Conservation (phyloP, 306 rosid genomes). For the Prosopis cineraria region DNA sequence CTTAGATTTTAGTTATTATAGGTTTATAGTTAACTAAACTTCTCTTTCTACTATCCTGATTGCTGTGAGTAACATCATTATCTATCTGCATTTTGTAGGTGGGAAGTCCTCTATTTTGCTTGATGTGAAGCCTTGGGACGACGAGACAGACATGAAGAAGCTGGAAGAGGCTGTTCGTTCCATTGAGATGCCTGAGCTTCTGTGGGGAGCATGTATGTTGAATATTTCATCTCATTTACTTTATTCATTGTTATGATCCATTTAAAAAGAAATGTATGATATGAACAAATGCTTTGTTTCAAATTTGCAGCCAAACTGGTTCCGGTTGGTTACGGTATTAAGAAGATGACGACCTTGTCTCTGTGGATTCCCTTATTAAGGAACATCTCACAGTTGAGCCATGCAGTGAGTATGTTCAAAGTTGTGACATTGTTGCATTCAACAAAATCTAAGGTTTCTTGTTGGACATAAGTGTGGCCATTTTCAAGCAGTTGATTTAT, state of each 20-base stretch:
- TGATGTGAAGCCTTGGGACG: constrained; percentile 98
- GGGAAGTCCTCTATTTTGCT: constrained; percentile 87
- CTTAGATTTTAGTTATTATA: not conserved
- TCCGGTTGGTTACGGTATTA: constrained; percentile 87
- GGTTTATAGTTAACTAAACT: not conserved
- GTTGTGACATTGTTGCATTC: constrained; percentile 95
- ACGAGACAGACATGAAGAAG: constrained; percentile 94
- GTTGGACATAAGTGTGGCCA: constrained; percentile 34
- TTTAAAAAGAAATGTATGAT: not conserved
- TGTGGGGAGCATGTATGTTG: constrained; percentile 90
- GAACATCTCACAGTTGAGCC: constrained; percentile 78
- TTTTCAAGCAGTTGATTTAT: constrained; percentile 46
- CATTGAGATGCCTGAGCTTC: constrained; percentile 67
- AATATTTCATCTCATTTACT: not conserved
- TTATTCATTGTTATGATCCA: not conserved
- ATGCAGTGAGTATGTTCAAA: constrained; percentile 66
- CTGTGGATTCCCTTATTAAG: constrained; percentile 75
- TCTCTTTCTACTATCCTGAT: not conserved
- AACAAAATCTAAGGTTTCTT: constrained; percentile 70
- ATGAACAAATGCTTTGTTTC: not conserved
- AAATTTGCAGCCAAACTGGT: constrained; percentile 69
- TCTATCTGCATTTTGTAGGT: constrained; percentile 46
- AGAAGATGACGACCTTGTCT: constrained; percentile 92
- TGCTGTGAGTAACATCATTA: constrained; percentile 7
- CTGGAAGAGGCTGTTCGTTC: constrained; percentile 85